Evolutionary conservation across 75 land plant genomes (phyloP), one percentile per base, ranked within the genome.

Genomic region (Picea glauca): DNA sequence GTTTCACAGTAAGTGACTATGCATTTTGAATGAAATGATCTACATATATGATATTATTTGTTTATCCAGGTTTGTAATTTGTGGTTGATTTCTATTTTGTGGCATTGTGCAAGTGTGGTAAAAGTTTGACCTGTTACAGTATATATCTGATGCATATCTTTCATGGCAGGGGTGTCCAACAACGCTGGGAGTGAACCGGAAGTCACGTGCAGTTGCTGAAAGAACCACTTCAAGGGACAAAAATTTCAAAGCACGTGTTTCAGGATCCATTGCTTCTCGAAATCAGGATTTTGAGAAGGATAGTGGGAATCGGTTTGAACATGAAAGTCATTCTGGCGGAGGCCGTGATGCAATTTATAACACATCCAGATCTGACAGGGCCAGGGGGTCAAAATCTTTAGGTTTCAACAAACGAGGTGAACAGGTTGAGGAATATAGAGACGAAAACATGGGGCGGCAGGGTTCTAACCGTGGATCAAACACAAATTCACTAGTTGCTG

Each of bases 81-180:
- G 26, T 2, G n/a, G 21, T 43, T 70, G 30, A 1, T 40, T 40
- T 8, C 8, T 5, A 70, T 7, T 70, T 7, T 70, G 73, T 70
- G 46, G 21, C 21, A 35, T n/a, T 26, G 0, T 46, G 54, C 54
- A 9, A 63, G 32, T 21, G 14, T 63, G 30, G 31, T 23, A 63
- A 31, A 30, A 0, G 0, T 31, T n/a, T 30, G 5, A 6, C 9
- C 14, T 26, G 3, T 46, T 43, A 20, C 3, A 9, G 74, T 43
- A n/a, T n/a, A 17, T 20, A 43, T 70, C 26, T 70, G 54, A 70
- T 8, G 50, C 43, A 11, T 40, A 70, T 32, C n/a, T 3, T 43
- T 43, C 43, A 13, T 70, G 56, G 79, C 88, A 97, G 99, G 99
- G 99, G 20, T 97, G 99, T 72, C 99, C 99, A 31, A 86, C 99